Evolutionary conservation across 2,329 filamentous ascomycete species (phyloP).

Genomic region (Pseudopyrenochaeta lycopersici): DNA sequence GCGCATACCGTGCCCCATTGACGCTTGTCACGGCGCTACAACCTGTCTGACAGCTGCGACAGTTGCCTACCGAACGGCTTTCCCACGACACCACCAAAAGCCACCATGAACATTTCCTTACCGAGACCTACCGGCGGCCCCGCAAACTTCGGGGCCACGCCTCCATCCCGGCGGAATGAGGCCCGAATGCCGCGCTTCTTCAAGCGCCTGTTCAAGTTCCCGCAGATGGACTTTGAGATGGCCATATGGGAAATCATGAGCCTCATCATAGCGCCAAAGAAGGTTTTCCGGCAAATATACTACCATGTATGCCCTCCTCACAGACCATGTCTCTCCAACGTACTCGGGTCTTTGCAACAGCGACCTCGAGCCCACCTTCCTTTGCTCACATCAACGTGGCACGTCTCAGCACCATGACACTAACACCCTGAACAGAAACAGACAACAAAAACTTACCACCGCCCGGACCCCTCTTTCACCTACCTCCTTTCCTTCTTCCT

Average conservation of each 20-base stretch:
- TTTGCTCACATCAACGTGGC: neutral
- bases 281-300: slow-evolving; percentile 75
- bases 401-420: neutral
- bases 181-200: slow-evolving; percentile 73
- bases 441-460: slow-evolving; percentile 73
- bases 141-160: slow-evolving; percentile 62
- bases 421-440: slow-evolving; percentile 60
- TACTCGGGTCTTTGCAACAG: no score
- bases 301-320: slow-evolving; percentile 63
- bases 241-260: slow-evolving; percentile 77
- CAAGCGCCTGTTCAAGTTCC: slow-evolving; percentile 75
- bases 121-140: slow-evolving; percentile 66
- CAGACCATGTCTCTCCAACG: no score
- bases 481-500: slow-evolving; percentile 74
- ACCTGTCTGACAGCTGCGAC: neutral
- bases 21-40: neutral
- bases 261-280: slow-evolving; percentile 73
- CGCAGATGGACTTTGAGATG: slow-evolving; percentile 79
- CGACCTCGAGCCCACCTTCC: no score
- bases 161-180: slow-evolving; percentile 59
- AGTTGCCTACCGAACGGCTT: neutral
- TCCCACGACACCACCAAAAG: neutral
- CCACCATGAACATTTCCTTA: slow-evolving; percentile 66
- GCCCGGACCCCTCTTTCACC: slow-evolving; percentile 74
- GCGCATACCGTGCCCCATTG: neutral